Conservation (phyloP, 2,329 filamentous ascomycete genomes). For the Ilyonectria robusta region DNA sequence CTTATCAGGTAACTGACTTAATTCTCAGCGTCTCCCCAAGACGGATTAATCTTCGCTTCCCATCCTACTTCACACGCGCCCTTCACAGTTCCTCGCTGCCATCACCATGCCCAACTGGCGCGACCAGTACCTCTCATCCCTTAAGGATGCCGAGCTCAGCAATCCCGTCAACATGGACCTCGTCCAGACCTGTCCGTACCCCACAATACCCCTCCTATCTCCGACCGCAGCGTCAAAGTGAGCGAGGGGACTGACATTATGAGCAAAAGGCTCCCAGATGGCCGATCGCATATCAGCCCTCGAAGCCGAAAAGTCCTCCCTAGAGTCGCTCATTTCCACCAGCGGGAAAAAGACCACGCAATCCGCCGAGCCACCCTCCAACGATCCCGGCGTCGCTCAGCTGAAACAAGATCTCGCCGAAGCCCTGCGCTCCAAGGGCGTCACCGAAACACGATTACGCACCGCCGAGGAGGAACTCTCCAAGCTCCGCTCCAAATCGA, state of each 20-base stretch:
- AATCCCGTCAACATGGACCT: conserved; percentile 73
- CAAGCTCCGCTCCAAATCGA: conserved; percentile 71
- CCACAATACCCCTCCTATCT: conserved; percentile 30
- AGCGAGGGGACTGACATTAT: conserved; percentile 36
- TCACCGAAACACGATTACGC: conserved; percentile 75
- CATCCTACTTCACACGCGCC: not conserved
- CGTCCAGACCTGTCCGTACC: conserved; percentile 81
- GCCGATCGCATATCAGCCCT: conserved; percentile 76
- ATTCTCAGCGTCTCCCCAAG: conserved; percentile 1
- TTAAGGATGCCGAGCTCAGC: conserved; percentile 81
- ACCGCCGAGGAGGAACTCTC: conserved; percentile 75
- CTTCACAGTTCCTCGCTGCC: not conserved
- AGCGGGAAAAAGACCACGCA: conserved; percentile 36
- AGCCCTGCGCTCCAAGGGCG: conserved; percentile 80
- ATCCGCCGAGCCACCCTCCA: conserved; percentile 33
- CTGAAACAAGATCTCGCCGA: conserved; percentile 80
- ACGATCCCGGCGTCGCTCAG: conserved; percentile 59
- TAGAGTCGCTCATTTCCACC: conserved; percentile 50
- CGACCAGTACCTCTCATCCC: conserved; percentile 82
- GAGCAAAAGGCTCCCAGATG: conserved; percentile 71
- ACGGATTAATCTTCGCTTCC: conserved; percentile 8
- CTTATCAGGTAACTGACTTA: conserved; percentile 24
- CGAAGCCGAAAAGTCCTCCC: conserved; percentile 69
- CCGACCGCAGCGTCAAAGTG: conserved; percentile 26
- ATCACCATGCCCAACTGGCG: conserved; percentile 77